Base-by-base conservation (phyloP, 352 stramenopile species). In the Globisporangium viniferum region DNA sequence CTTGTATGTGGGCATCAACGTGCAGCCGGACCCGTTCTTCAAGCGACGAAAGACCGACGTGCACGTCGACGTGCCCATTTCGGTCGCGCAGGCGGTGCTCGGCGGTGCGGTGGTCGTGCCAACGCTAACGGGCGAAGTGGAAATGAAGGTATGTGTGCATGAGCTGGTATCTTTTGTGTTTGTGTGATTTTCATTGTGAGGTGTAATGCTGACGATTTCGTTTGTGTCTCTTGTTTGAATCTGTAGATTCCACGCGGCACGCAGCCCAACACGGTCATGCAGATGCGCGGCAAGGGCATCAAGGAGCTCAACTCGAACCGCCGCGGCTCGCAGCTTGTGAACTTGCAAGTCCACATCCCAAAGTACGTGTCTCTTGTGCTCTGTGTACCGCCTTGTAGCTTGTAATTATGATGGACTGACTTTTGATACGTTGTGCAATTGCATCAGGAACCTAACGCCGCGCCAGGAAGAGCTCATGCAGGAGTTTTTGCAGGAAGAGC, bases 201-300 rank as follows among this genome's bases (percentile, higher is more conserved):
- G 15, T 9, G 27, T n/a, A 15, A 29, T 57, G 39, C 12, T n/a
- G 22, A 51, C 6, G 7, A 36, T 29, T 35, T 35, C 36, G n/a
- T 35, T 41, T 58, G 36, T 12, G n/a, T 22, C n/a, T 14, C 24
- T 56, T 29, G 31, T 54, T 15, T 55, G 5, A 49, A 14, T 29
- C 1, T 55, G 53, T 59, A 89, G 81, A 93, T 96, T 62, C 96
- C 96, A 10, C 93, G 93, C 57, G 97, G 97, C 64, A 98, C 90
- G 31, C 97, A 99, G 83, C 93, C 97, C 8, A 96, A 97, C 71
- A 95, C 95, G 29, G 96, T 98, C 68, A 80, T 99, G 35, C 90
- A 99, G 74, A 95, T 99, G 74, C 89, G 97, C 55, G 94, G 95
- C 51, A 99, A 98, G 77, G 97, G 97, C 57, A 98, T 99, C 62